Percentiles rank a stretch among this genome's conserved stretches.
Conservation (phyloP, 225 moss, liverwort and hornwort species). For the Ulota crispa region DNA sequence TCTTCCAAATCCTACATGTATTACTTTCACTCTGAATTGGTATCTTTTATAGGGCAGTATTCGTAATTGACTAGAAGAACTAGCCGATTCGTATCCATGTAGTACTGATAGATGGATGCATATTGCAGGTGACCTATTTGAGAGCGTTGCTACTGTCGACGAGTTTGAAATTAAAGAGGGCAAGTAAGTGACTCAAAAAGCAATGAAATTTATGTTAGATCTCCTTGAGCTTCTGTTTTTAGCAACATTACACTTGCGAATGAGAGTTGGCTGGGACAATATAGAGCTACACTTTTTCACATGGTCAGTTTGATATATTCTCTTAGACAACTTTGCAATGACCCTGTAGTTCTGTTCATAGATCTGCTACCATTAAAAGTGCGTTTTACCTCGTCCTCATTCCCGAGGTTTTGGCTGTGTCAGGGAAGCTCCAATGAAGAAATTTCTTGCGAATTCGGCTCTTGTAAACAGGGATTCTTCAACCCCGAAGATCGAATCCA, state of each 20-base stretch:
- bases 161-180: slow-evolving; percentile 52
- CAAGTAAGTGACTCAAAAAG: slow-evolving; percentile 41
- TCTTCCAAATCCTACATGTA: slow-evolving; percentile 28
- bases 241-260: not conserved
- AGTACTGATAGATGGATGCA: slow-evolving; percentile 14
- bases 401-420: slow-evolving; percentile 14
- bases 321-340: not conserved
- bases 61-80: not conserved
- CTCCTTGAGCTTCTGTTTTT: not conserved
- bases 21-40: not conserved
- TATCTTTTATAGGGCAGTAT: not conserved
- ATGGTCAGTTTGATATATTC: slow-evolving; percentile 6
- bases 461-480: slow-evolving; percentile 40
- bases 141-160: slow-evolving; percentile 41
- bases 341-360: not conserved
- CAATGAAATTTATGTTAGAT: not conserved
- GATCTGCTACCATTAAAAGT: not conserved
- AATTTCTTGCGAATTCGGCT: slow-evolving; percentile 45
- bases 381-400: slow-evolving; percentile 18
- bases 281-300: not conserved
- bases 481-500: slow-evolving; percentile 29
- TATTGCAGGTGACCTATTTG: slow-evolving; percentile 48
- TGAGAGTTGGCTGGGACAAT: not conserved
- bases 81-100: not conserved
- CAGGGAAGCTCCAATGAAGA: slow-evolving; percentile 47